Evolutionary conservation across 192 early-diverging fungal genomes (phyloP).

Genomic region (Umbelopsis sp.): DNA sequence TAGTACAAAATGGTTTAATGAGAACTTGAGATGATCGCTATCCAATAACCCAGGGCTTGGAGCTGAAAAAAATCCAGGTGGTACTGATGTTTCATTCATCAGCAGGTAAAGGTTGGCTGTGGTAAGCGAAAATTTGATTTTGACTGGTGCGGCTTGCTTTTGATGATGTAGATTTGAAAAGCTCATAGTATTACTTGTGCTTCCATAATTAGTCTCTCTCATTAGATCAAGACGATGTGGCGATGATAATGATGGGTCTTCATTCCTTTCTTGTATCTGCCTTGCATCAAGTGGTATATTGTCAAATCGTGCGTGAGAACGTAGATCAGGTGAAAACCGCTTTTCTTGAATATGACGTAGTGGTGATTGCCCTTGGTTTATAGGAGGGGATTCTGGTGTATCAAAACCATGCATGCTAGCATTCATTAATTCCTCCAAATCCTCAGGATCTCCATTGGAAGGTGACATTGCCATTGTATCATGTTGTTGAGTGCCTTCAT

Average conservation of each 20-base stretch:
- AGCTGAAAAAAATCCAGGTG: background rate
- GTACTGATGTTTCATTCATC: background rate
- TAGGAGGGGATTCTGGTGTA: background rate
- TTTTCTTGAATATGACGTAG: background rate
- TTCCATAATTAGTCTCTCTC: background rate
- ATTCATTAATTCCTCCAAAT: background rate
- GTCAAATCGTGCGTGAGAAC: background rate
- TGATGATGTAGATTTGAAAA: constrained; percentile 8
- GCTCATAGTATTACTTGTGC: background rate
- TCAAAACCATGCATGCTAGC: background rate
- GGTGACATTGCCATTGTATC: background rate
- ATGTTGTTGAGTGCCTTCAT: background rate
- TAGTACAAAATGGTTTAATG: constrained; percentile 38
- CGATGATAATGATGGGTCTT: background rate
- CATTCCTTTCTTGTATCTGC: background rate
- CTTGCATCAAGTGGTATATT: background rate
- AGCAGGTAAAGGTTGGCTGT: background rate
- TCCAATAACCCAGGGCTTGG: constrained; percentile 12
- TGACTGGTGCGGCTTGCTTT: background rate
- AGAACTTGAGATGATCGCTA: constrained; percentile 38
- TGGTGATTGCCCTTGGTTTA: background rate
- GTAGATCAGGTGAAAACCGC: background rate
- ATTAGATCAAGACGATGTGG: background rate
- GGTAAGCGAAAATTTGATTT: constrained; percentile 1
- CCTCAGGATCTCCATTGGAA: background rate